Evolutionary conservation across 1,284 basidiomycete genomes (phyloP).

Genomic region (Tetrapyrgos nigripes): DNA sequence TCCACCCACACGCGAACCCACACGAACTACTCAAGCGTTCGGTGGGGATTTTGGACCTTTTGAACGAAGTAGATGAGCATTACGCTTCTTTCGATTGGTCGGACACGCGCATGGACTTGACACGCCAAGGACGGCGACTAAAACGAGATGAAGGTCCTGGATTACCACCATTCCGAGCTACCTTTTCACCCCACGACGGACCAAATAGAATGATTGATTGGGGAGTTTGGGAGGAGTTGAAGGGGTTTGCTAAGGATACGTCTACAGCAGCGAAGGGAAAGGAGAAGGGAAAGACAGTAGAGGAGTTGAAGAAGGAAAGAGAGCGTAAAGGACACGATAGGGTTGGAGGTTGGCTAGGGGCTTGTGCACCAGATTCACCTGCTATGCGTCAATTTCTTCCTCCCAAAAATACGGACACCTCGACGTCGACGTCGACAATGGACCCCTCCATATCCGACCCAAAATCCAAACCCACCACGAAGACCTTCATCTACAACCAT

Average conservation of each 20-base stretch:
- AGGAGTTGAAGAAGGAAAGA: too few relatives aligned
- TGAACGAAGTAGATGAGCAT: constrained; percentile 22
- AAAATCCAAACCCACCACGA: constrained; percentile 30
- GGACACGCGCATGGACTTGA: too few relatives aligned
- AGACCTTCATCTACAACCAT: constrained; percentile 63
- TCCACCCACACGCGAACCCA: constrained; percentile 34
- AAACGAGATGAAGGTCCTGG: constrained; percentile 40
- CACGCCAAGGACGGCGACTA: too few relatives aligned
- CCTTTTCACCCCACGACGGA: constrained; percentile 48
- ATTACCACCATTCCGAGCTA: constrained; percentile 45
- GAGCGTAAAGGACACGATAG: too few relatives aligned
- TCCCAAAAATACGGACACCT: constrained; percentile 30
- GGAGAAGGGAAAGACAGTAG: not conserved
- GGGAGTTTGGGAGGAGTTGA: too few relatives aligned
- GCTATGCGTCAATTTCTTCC: constrained; percentile 38
- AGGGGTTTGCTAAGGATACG: constrained; percentile 41
- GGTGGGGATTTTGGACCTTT: constrained; percentile 34
- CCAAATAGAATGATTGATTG: constrained; percentile 51
- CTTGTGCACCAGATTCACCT: constrained; percentile 47
- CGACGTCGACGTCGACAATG: too few relatives aligned
- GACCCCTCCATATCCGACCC: too few relatives aligned
- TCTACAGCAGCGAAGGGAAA: constrained; percentile 38
- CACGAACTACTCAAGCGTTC: constrained; percentile 32
- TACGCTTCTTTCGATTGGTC: too few relatives aligned
- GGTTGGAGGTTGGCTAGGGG: constrained; percentile 48